These are phyloP conservation scores for Melanogaster broomeanus DNA, from an alignment of 768 basidiomycete genomes.

Conservation along the genomic window DNA sequence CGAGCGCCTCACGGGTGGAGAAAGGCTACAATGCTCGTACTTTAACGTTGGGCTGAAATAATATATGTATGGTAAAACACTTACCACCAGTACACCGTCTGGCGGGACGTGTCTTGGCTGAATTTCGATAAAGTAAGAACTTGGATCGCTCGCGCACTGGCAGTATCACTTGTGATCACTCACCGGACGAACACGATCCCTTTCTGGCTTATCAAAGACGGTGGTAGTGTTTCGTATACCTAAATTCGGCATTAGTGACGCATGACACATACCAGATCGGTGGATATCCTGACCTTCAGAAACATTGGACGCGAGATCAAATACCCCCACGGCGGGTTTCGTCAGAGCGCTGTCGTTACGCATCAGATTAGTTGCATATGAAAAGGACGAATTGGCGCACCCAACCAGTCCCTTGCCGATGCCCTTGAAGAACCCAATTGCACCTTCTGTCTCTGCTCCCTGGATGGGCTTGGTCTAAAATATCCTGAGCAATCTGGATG, in stretches of 20 bases:
- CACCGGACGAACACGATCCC: slow-evolving; percentile 84
- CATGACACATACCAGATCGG: background rate
- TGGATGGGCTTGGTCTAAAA: slow-evolving; percentile 92
- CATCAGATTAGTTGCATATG: background rate
- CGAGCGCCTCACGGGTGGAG: slow-evolving; percentile 85
- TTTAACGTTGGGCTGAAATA: background rate
- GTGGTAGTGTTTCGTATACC: slow-evolving; percentile 98
- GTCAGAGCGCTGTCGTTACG: slow-evolving; percentile 69
- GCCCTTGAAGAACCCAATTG: slow-evolving; percentile 96
- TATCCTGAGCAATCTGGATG: slow-evolving; percentile 1
- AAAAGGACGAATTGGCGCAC: slow-evolving; percentile 38
- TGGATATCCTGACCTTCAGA: slow-evolving; percentile 69
- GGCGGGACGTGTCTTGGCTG: slow-evolving; percentile 84
- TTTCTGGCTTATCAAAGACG: slow-evolving; percentile 89
- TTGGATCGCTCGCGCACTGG: slow-evolving; percentile 1
- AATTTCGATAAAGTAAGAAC: slow-evolving; percentile 1
- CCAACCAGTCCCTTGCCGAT: slow-evolving; percentile 96
- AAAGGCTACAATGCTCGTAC: slow-evolving; percentile 60
- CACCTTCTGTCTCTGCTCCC: slow-evolving; percentile 93
- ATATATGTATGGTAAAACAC: slow-evolving; percentile 25
- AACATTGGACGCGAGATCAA: slow-evolving; percentile 93
- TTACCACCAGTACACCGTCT: slow-evolving; percentile 85
- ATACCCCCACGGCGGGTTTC: slow-evolving; percentile 95
- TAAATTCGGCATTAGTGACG: slow-evolving; percentile 30
- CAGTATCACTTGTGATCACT: slow-evolving; percentile 24